These are phyloP conservation scores for Pisolithus sp. DNA, from an alignment of 768 basidiomycete species.

Conservation along the genomic window DNA sequence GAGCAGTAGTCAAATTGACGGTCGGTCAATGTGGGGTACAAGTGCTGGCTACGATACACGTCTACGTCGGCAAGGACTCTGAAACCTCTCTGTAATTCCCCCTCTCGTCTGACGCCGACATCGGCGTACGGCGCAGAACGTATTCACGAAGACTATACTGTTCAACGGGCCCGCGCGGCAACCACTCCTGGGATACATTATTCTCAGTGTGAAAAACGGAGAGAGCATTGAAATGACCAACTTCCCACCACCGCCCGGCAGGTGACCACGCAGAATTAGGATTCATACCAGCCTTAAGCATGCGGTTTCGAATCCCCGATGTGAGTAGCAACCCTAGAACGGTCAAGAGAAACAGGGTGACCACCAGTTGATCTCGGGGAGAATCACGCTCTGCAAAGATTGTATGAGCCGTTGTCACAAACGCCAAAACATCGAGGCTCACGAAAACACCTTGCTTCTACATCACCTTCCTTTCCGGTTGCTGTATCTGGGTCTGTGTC, in stretches of 20 bases:
- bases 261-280: conserved; percentile 56
- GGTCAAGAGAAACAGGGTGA: conserved; percentile 82
- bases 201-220: conserved; percentile 13
- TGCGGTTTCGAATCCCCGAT: conserved; percentile 77
- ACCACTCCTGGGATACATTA: conserved; percentile 23
- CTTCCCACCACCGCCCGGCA: conserved; percentile 81
- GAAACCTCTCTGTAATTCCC: conserved; percentile 43
- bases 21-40: neutral
- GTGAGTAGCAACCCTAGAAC: conserved; percentile 81
- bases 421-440: conserved; percentile 36
- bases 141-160: conserved; percentile 43
- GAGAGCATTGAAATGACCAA: conserved; percentile 30
- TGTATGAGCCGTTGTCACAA: conserved; percentile 21
- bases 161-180: conserved; percentile 47
- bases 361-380: conserved; percentile 90
- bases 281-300: conserved; percentile 71
- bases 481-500: conserved; percentile 89
- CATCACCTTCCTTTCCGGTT: conserved; percentile 92
- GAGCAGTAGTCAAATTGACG: too few relatives aligned
- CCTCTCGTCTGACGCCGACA: conserved; percentile 22
- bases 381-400: conserved; percentile 75
- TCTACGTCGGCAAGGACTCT: conserved; percentile 21
- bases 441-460: conserved; percentile 96
- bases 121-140: conserved; percentile 13
- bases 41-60: neutral